Evolutionary conservation across 805 yeast species (phyloP), one percentile per base, ranked within the genome.

Genomic region (Debaryomyces prosopidis): DNA sequence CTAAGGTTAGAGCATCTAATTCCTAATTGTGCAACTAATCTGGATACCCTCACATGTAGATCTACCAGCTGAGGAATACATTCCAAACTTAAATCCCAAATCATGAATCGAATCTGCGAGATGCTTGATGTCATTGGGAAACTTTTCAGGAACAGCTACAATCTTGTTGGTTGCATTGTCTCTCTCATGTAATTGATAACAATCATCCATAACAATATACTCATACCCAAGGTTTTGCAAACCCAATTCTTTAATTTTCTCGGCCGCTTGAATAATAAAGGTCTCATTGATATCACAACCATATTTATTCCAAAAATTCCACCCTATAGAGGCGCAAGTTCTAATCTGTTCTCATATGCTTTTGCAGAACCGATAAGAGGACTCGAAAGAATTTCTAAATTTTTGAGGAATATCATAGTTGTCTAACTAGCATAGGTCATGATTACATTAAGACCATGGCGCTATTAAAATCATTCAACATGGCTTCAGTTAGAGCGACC

Each of bases 21-120:
- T 53, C 57, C 48, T 62, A 66, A 39, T 60, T 42, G 35, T 52
- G 60, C 17, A 62, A 52, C 1, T 65, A 60, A 3, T 66, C 68
- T 33, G 61, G 56, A 39, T 59, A 60, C 6, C 64, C 58, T 26
- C 58, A 46, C 66, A 62, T 8, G 68, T 62, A 45, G 52, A 59
- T 34, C 49, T 55, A n/a, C 68, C 68, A 33, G 68, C 68, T 17
- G 59, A 52, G 4, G 65, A 58, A 46, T 62, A 62, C 65, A 62
- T 62, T n/a, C 68, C 68, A 40, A 57, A 62, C 33, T 55, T 48
- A 34, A 62, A 51, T 4, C 58, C 62, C 35, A 47, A 31, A 14
- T 45, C 52, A 43, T 62, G 66, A 14, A 62, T 48, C 27, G 45
- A 10, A 32, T 62, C 63, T 10, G 62, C 43, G 19, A 62, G 46